Evolutionary conservation across 495 filamentous ascomycete species (phyloP), one percentile per base, ranked within the genome.

Genomic region (Hapsidospora chrysogenum): DNA sequence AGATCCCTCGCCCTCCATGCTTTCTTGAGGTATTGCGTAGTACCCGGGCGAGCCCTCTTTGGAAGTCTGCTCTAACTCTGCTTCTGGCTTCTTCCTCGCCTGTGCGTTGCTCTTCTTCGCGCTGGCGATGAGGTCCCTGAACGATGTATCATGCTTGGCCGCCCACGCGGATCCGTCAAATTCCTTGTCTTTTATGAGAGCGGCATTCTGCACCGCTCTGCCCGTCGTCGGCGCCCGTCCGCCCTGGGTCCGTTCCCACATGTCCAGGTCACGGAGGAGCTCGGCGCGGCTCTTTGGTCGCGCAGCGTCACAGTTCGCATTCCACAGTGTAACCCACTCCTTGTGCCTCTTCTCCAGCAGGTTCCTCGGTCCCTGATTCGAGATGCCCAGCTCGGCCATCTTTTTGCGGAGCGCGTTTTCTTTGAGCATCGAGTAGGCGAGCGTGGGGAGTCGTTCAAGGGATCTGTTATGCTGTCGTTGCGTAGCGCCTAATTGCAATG

Each of bases 261-360:
- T 46, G 17, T 85, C 77, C 13, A 97, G 48, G 37, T 94, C 87
- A 4, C 66, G 66, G 19, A 89, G 49, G 5, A 97, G 47, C 31
- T 87, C 76, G 3, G 58, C 51, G 43, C 81, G 83, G 4, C 63
- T 56, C 46, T 78, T 78, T 1, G 82, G 84, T 3, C 53, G 57
- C 36, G 64, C 69, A 2, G 84, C 78, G 51, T 99, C 89, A 53
- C 83, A 87, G 43, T 96, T 96, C 10, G 92, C 83, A 51, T 99
- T 99, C 77, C 83, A 95, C 17, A 96, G 50, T 29, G 86, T 95
- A 43, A 87, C 64, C 85, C 85, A 99, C 57, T 99, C 89, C 1
- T 69, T 80, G 43, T 96, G 85, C 38, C 89, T 69, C 43, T 66
- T 69, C 47, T 89, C 76, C 17, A 96, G 53, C 6, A 82, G 58